phyloP scores from a whole-genome alignment of 2,329 filamentous ascomycete species.

The Leptodontidium sp. region DNA sequence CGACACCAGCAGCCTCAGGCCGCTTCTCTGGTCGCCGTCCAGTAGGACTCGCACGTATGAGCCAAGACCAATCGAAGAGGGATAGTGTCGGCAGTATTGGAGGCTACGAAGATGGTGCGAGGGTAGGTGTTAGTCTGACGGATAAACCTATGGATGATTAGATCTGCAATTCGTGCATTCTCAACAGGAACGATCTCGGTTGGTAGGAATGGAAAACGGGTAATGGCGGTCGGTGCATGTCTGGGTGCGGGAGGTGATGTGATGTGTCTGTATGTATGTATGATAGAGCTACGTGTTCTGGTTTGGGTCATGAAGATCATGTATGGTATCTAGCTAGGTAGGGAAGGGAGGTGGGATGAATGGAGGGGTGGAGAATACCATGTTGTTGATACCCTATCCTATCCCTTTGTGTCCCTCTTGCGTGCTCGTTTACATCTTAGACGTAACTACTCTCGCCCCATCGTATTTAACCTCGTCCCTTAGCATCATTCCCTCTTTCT shows the following conservation, averaged over 20 bases:
- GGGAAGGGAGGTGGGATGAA: background rate
- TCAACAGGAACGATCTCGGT: background rate
- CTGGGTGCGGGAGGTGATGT: background rate
- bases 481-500: no score
- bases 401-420: no score
- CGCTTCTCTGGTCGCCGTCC: constrained; percentile 52
- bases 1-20: constrained; percentile 58
- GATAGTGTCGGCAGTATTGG: constrained; percentile 44
- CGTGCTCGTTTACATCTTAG: no score
- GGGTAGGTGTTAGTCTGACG: constrained; percentile 70
- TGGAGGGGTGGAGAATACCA: no score
- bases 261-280: constrained; percentile 38
- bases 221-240: background rate
- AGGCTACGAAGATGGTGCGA: constrained; percentile 49
- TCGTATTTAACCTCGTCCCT: no score
- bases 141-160: constrained; percentile 83
- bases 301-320: constrained; percentile 14
- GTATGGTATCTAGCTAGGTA: background rate
- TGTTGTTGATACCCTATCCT: no score
- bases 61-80: constrained; percentile 41
- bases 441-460: no score
- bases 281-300: constrained; percentile 35
- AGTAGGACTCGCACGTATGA: constrained; percentile 47
- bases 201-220: constrained; percentile 2
- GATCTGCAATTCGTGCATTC: constrained; percentile 19